A percentile compares a stretch with the other conserved stretches of the same genome.
These are phyloP conservation scores for Leccinum disarticulatum DNA, from an alignment of 768 basidiomycete species.

Conservation along the genomic window DNA sequence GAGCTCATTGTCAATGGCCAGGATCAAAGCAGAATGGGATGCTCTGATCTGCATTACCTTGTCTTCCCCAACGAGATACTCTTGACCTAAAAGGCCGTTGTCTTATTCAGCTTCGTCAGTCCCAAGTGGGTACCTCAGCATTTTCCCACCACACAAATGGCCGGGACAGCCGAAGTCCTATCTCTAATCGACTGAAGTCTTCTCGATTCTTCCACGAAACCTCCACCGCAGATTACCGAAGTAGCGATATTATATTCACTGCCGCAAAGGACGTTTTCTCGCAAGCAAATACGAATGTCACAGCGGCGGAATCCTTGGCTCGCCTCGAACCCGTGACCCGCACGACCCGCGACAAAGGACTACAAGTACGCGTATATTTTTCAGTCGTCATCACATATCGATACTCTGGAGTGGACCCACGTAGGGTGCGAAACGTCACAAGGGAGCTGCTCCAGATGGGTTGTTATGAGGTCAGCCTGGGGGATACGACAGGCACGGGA, in stretches of 20 bases:
- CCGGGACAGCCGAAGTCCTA: conserved; percentile 77
- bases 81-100: no score
- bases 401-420: conserved; percentile 77
- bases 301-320: conserved; percentile 66
- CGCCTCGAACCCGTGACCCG: conserved; percentile 61
- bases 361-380: conserved; percentile 83
- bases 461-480: conserved; percentile 89
- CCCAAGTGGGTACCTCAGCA: conserved; percentile 90
- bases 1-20: no score
- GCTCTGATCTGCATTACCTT: no score
- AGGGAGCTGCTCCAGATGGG: conserved; percentile 82
- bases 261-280: conserved; percentile 87
- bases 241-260: conserved; percentile 91
- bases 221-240: conserved; percentile 67
- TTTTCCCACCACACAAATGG: conserved; percentile 58
- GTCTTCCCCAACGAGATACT: no score
- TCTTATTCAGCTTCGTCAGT: conserved; percentile 70
- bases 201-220: conserved; percentile 35
- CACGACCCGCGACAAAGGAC: conserved; percentile 55
- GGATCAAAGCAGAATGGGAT: no score
- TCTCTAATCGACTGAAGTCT: conserved; percentile 54
- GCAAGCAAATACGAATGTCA: conserved; percentile 80
- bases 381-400: conserved; percentile 85
- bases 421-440: conserved; percentile 65
- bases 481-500: conserved; percentile 89